Conservation (phyloP, 768 basidiomycete species). For the Calocera viscosa region DNA sequence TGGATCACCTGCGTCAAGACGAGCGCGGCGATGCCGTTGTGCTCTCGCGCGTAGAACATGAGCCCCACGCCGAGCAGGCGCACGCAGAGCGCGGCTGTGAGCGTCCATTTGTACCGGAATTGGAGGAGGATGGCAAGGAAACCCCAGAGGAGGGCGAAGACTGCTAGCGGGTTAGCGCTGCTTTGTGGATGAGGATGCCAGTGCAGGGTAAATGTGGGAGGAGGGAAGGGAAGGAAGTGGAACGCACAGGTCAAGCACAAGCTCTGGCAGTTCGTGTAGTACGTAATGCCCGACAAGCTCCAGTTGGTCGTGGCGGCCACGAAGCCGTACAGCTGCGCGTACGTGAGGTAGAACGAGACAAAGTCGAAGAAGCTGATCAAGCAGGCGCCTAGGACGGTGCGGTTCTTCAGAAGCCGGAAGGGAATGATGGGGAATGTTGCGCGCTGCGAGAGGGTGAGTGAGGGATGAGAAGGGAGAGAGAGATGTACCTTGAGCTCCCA, state of each 20-base stretch:
- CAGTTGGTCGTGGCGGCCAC: conserved; percentile 31
- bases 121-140: conserved; percentile 38
- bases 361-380: conserved; percentile 55
- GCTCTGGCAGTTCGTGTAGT: conserved; percentile 51
- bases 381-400: conserved; percentile 45
- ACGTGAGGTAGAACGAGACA: conserved; percentile 43
- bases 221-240: conserved; percentile 19
- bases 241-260: conserved; percentile 21
- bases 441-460: neutral
- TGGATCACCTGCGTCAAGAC: conserved; percentile 60
- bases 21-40: conserved; percentile 36
- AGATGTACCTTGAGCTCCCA: conserved; percentile 30
- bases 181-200: too few relatives aligned
- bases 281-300: conserved; percentile 44
- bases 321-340: conserved; percentile 62
- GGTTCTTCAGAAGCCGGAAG: conserved; percentile 44
- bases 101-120: conserved; percentile 43
- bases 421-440: conserved; percentile 42
- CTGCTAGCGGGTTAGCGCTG: conserved; percentile 30
- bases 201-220: neutral
- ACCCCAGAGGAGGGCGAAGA: conserved; percentile 53
- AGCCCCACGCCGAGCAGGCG: conserved; percentile 41
- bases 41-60: conserved; percentile 60
- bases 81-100: conserved; percentile 1
- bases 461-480: neutral